Base-by-base conservation (phyloP, 2,329 filamentous ascomycete species). In the Tolypocladium cylindrosporum region DNA sequence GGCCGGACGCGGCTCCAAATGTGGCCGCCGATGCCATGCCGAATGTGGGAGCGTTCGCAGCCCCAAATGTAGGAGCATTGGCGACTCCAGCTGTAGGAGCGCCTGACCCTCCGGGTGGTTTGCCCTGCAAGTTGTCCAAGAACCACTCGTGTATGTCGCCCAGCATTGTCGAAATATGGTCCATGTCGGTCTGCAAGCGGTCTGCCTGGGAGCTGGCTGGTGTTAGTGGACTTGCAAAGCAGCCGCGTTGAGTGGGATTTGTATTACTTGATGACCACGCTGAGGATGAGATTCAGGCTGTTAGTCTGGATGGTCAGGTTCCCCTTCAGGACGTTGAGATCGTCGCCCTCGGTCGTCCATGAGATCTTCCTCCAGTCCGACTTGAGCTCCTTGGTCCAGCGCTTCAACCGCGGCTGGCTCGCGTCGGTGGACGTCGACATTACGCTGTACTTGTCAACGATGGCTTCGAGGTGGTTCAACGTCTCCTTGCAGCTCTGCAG, bases 291-390 rank as follows among this genome's bases (percentile, higher is more conserved):
- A 21, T 59, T 54, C 34, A 60, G 16, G 55, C 57, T 59, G 52
- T 60, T 60, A 11, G 55, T 56, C 45, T 56, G 58, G 21, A 45
- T 58, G 52, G 42, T 58, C 24, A 61, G 50, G 14, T 61, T 55
- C 41, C 36, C 39, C 16, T 42, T 52, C 1, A 61, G 57, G 10
- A 34, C 53, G 13, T 13, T 52, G 24, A 61, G 45, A 34, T 58
- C 54, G 5, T 48, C 60, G 13, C 48, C 54, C 24, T 61, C 56
- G 9, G 54, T 60, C 14, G 60, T 61, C 60, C 60, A 61, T 5
- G 50, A 27, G 19, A 61, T 55, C 54, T 60, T 60, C 24, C 43
- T 58, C 52, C 54, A 61, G 41, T 57, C 54, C 40, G 48, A 37
- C 27, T 21, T 52, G 54, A 61, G 16, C 10, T 43, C 51, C 21